Evolutionary conservation across 345 rosid genomes (phyloP), one percentile per base, ranked within the genome.

Genomic region (Populus simonii): DNA sequence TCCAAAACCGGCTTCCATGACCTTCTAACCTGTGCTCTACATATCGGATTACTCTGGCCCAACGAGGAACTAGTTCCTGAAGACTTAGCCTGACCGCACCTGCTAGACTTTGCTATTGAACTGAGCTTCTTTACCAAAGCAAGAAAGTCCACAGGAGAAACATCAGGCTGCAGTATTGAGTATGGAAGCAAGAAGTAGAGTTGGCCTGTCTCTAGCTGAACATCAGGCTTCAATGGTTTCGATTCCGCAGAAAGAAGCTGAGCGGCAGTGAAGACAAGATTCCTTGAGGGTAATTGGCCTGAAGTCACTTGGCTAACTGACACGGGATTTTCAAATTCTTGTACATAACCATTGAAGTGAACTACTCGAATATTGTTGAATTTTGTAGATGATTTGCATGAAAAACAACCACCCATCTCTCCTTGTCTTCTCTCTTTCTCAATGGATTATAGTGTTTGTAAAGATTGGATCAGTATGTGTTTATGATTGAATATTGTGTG

Each of bases 1-100:
- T 83, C 90, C 81, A 89, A 80, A 68, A 75, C 67, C 2, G 92
- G 92, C 49, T 76, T 86, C 90, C 90, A 89, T 1, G 84, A 13
- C 66, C 33, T 66, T 38, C 31, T 11, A 61, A n/a, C 70, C 55
- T 4, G 41, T 55, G 72, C 27, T 8, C 41, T 33, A 7, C 41
- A 67, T 15, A 18, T 18, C 8, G 70, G 23, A 33, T 67, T 76
- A 22, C 20, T 41, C 47, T 69, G 27, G 3, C 18, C 27, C 27
- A 6, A 12, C 27, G 7, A 69, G 63, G 17, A 70, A 22, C 27
- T 62, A 51, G 41, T 68, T 41, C 55, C 70, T 3, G 83, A 36
- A 18, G 81, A 69, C 45, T 38, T 68, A 18, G 53, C 70, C 23
- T 41, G 38, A 23, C 45, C 27, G 66, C 23, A 25, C 20, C 57